These are phyloP conservation scores for Neoboletus magnificus DNA, from an alignment of 768 basidiomycete species.

Conservation along the genomic window DNA sequence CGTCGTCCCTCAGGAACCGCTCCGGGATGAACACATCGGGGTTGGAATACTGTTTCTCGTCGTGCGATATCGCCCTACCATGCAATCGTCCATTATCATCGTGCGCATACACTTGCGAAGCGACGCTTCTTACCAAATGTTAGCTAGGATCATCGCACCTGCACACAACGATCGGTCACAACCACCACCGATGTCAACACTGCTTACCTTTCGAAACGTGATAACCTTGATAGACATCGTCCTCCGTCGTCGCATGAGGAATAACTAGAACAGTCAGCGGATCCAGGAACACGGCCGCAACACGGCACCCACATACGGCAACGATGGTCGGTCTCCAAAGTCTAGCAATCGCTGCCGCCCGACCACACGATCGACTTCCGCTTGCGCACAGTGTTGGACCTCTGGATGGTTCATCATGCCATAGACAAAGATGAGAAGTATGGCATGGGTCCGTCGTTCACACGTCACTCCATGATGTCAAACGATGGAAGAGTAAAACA, in stretches of 20 bases:
- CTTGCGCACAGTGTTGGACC: conserved; percentile 27
- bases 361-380: conserved; percentile 32
- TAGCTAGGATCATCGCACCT: conserved; percentile 11
- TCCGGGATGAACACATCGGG: conserved; percentile 36
- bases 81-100: neutral
- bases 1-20: conserved; percentile 29
- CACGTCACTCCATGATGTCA: neutral
- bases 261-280: conserved; percentile 28
- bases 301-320: conserved; percentile 36
- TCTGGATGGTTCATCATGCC: conserved; percentile 31
- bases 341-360: conserved; percentile 28
- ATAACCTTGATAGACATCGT: conserved; percentile 37
- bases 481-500: neutral
- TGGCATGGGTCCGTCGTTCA: conserved; percentile 22
- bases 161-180: neutral
- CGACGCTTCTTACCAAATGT: conserved; percentile 9
- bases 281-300: conserved; percentile 1
- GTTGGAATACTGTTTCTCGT: conserved; percentile 35
- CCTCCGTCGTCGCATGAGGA: conserved; percentile 37
- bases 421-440: conserved; percentile 25
- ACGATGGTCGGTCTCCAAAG: conserved; percentile 25
- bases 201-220: conserved; percentile 27
- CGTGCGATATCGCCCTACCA: conserved; percentile 39
- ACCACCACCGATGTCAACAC: too few relatives aligned
- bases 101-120: neutral